These are phyloP conservation scores for Litchi chinensis DNA, from an alignment of 345 rosid genomes.

Conservation along the genomic window DNA sequence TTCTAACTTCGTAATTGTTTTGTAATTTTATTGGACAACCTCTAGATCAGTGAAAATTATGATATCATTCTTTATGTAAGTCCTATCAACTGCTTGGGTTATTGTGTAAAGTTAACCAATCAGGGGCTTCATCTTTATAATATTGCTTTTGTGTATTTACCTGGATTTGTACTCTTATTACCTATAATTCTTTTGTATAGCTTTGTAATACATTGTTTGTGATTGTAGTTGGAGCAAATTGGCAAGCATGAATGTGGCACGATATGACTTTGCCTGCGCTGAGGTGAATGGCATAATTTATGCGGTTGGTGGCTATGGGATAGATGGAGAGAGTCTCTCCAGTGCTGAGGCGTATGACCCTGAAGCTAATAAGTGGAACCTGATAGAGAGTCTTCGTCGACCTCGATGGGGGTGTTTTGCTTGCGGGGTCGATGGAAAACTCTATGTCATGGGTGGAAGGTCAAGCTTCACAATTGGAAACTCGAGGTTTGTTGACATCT, in stretches of 20 bases:
- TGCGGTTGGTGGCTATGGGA: conserved; percentile 79
- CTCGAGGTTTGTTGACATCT: conserved; percentile 74
- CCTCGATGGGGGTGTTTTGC: conserved; percentile 93
- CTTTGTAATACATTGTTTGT: conserved; percentile 17
- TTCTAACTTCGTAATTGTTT: background rate
- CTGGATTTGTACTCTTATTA: background rate
- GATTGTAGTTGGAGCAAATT: conserved; percentile 80
- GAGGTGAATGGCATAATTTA: conserved; percentile 83
- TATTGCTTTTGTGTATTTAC: background rate
- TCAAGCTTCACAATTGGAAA: conserved; percentile 92
- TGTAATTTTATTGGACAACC: background rate
- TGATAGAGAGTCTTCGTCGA: conserved; percentile 71
- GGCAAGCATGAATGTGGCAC: conserved; percentile 69
- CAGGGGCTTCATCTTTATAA: background rate
- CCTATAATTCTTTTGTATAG: background rate
- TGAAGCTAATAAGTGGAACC: conserved; percentile 57
- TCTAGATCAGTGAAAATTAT: background rate
- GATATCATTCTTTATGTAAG: too few relatives aligned
- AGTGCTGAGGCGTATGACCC: conserved; percentile 83
- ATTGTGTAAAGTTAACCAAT: background rate
- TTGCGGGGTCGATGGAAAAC: conserved; percentile 71
- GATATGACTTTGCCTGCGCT: conserved; percentile 88
- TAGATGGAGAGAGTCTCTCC: conserved; percentile 68
- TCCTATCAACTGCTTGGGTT: too few relatives aligned
- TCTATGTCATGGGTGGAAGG: conserved; percentile 93